phyloP scores from a whole-genome alignment of 139 green algal genomes.

The Nannochloris sp. region DNA sequence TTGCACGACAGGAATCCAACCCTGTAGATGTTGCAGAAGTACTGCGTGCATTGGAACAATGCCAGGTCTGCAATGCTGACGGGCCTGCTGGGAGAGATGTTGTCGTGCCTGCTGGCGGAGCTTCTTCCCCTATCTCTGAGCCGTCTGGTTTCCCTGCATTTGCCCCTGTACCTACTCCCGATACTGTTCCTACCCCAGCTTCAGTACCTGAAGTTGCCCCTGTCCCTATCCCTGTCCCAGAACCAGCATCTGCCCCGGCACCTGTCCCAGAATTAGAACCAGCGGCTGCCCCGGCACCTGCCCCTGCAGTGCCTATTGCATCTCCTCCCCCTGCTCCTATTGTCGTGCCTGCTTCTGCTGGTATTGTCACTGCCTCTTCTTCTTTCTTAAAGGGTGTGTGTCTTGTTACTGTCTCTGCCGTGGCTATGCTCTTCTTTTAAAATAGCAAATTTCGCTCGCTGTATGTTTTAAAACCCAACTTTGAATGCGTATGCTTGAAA shows the following conservation, averaged over 20 bases:
- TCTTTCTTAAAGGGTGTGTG: no score
- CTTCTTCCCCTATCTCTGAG: background rate
- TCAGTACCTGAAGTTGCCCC: background rate
- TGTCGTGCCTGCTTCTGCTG: no score
- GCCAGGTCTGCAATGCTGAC: constrained; percentile 1
- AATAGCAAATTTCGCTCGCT: no score
- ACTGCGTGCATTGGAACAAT: background rate
- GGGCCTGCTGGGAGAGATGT: background rate
- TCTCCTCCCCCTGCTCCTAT: no score
- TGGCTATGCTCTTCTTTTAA: no score
- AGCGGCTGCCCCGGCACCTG: background rate
- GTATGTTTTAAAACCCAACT: no score
- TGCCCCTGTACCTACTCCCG: background rate
- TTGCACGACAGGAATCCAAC: background rate
- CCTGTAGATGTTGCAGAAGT: background rate
- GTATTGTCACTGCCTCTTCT: no score
- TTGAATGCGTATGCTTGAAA: no score
- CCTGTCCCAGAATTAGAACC: background rate
- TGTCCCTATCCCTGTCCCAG: background rate
- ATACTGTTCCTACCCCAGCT: background rate
- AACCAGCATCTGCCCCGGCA: background rate
- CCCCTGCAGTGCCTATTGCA: no score
- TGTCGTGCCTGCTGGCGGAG: background rate
- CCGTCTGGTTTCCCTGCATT: background rate
- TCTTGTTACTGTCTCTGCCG: no score